Percentiles rank a stretch among this genome's conserved stretches.
These are phyloP conservation scores for Plasmodium ovale DNA, from an alignment of 169 alveolate species.

Conservation along the genomic window DNA sequence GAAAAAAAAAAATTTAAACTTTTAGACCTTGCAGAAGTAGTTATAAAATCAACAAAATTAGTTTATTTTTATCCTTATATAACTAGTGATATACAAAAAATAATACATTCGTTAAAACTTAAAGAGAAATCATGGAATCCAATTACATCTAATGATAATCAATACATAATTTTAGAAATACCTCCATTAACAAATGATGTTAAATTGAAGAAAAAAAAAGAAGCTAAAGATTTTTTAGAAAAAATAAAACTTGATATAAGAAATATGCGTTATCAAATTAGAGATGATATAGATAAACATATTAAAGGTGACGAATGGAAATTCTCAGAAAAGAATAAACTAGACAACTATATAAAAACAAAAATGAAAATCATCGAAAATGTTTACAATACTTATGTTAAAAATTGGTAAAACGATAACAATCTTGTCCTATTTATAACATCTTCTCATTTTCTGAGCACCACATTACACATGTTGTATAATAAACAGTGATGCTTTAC, in stretches of 20 bases:
- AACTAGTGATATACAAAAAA: constrained; percentile 48
- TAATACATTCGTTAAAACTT: constrained; percentile 47
- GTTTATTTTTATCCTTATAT: constrained; percentile 49
- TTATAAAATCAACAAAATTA: constrained; percentile 38
- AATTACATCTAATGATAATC: constrained; percentile 29
- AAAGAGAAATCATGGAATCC: constrained; percentile 74
- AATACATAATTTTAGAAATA: constrained; percentile 23
- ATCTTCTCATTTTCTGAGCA: too few species aligned
- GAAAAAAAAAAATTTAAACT: constrained; percentile 39
- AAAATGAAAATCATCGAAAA: constrained; percentile 29
- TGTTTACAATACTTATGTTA: constrained; percentile 5
- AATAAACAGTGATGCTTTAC: too few species aligned
- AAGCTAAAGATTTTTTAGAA: constrained; percentile 70
- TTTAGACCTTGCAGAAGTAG: constrained; percentile 65
- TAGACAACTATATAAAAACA: constrained; percentile 60
- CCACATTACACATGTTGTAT: too few species aligned
- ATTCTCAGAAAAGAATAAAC: constrained; percentile 38
- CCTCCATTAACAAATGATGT: constrained; percentile 63
- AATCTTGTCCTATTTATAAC: too few species aligned
- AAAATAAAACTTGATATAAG: constrained; percentile 58
- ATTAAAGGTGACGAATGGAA: constrained; percentile 65
- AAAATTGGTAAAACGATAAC: too few species aligned
- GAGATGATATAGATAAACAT: constrained; percentile 40
- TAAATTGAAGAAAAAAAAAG: constrained; percentile 61
- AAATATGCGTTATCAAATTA: constrained; percentile 41